Percentiles rank a stretch among this genome's conserved stretches.
Conservation (phyloP, 495 filamentous ascomycete genomes). For the Lindgomyces ingoldianus region DNA sequence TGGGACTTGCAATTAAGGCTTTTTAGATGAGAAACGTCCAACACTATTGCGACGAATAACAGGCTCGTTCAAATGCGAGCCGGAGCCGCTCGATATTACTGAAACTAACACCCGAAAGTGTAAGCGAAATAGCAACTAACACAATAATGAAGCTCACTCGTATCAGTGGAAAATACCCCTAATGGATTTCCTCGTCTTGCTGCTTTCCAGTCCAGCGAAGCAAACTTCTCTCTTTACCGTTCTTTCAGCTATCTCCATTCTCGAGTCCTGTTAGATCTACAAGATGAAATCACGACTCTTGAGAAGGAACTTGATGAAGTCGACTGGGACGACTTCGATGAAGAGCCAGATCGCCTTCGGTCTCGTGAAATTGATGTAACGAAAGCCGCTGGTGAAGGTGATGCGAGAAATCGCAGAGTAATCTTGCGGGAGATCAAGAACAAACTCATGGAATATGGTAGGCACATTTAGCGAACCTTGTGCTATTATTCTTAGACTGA, state of each 20-base stretch:
- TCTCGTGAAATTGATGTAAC: conserved; percentile 30
- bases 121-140: conserved; percentile 12
- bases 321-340: conserved; percentile 37
- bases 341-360: conserved; percentile 23
- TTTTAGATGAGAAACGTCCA: conserved; percentile 10
- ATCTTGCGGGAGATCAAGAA: conserved; percentile 40
- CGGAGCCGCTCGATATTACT: conserved; percentile 21
- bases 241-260: conserved; percentile 46
- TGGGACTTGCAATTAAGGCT: too few species aligned
- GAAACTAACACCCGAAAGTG: conserved; percentile 31
- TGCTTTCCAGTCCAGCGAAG: conserved; percentile 43
- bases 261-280: conserved; percentile 43
- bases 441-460: conserved; percentile 45
- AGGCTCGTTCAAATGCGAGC: conserved; percentile 25
- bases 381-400: conserved; percentile 13
- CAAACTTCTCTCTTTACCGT: conserved; percentile 46
- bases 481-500: conserved; percentile 6
- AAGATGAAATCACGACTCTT: conserved; percentile 44
- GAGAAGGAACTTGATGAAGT: conserved; percentile 42
- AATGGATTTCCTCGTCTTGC: conserved; percentile 47
- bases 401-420: conserved; percentile 29
- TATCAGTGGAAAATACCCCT: conserved; percentile 42
- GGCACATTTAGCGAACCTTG: conserved; percentile 23
- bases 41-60: conserved; percentile 25
- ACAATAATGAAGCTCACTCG: neutral